phyloP scores from a whole-genome alignment of 345 rosid species.

The Excoecaria cochinchinensis region DNA sequence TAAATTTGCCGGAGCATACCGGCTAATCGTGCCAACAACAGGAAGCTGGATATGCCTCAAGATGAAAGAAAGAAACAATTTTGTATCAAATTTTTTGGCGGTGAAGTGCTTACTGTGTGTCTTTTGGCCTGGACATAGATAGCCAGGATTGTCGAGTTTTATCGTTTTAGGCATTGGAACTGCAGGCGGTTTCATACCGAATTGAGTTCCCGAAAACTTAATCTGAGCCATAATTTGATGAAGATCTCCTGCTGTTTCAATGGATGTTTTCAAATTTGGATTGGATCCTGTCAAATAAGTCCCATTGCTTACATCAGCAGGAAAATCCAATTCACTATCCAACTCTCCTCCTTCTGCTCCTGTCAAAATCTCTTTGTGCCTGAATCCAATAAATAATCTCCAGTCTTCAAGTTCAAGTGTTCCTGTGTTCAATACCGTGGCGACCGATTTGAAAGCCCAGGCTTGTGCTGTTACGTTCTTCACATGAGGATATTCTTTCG shows the following conservation, averaged over 20 bases:
- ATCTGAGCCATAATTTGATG: slow-evolving; percentile 57
- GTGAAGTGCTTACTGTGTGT: neutral
- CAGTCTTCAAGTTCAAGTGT: slow-evolving; percentile 64
- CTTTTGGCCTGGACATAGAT: slow-evolving; percentile 59
- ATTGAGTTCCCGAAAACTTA: slow-evolving; percentile 63
- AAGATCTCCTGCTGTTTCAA: slow-evolving; percentile 82
- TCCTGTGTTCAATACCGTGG: slow-evolving; percentile 58
- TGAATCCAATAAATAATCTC: slow-evolving; percentile 73
- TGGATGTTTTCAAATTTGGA: slow-evolving; percentile 64
- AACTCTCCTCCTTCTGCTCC: slow-evolving; percentile 47
- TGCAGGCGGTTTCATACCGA: slow-evolving; percentile 57
- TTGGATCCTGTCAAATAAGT: slow-evolving; percentile 57
- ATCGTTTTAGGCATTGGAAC: slow-evolving; percentile 74
- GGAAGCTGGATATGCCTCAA: no score
- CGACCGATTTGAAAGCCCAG: slow-evolving; percentile 72
- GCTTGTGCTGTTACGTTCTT: slow-evolving; percentile 78
- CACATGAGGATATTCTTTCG: slow-evolving; percentile 49
- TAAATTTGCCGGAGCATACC: no score
- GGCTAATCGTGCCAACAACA: no score
- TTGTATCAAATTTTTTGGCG: no score
- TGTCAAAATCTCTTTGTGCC: slow-evolving; percentile 66
- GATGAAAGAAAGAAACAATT: no score
- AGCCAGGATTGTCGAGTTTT: slow-evolving; percentile 61
- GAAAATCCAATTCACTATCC: slow-evolving; percentile 55
- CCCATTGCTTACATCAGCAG: slow-evolving; percentile 68